Base-by-base conservation (phyloP, 805 yeast species). In the Millerago galiae region DNA sequence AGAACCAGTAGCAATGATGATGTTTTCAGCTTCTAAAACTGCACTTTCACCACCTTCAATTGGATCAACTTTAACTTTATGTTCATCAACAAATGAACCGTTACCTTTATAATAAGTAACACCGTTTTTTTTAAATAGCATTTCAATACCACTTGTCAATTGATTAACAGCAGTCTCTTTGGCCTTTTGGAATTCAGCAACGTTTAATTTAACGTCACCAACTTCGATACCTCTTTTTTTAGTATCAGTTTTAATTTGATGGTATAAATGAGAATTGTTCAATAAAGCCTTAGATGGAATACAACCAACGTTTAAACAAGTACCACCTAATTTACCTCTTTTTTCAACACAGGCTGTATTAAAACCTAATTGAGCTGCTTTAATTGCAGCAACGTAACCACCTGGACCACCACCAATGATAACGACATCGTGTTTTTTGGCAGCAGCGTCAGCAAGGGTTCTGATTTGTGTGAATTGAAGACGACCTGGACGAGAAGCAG, bases 381-480 rank as follows among this genome's bases (percentile, higher is more conserved):
- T 91, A 66, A 93, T 93, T 59, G 99, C 99, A 43, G 97, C 98
- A 56, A 93, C 93, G 66, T 93, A 93, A 49, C 99, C 99, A 67
- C 98, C 99, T 54, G 99, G 99, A 46, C 99, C 99, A 58, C 97
- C 98, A 55, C 99, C 99, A 60, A 93, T 84, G 56, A 93, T 87
- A 42, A 91, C 95, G 42, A 93, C 78, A 60, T 93, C 98, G 63
- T 87, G 93, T 60, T 82, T 81, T 56, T 54, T 56, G 47, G 51
- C 25, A 25, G 47, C 47, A 29, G 37, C 47, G 16, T 39, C 41
- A 31, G 51, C 51, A n/a, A 45, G 14, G 13, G 46, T 47, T 42
- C 51, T 45, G 38, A 45, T 25, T 27, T 42, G 39, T 11, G 36
- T 14, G 15, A 32, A 14, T 26, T 37, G 31, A 6, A 44, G 47